Percentiles rank a stretch among this genome's conserved stretches.
These are phyloP conservation scores for Nicotiana knightiana DNA, from an alignment of 257 asterid genomes.

Conservation along the genomic window DNA sequence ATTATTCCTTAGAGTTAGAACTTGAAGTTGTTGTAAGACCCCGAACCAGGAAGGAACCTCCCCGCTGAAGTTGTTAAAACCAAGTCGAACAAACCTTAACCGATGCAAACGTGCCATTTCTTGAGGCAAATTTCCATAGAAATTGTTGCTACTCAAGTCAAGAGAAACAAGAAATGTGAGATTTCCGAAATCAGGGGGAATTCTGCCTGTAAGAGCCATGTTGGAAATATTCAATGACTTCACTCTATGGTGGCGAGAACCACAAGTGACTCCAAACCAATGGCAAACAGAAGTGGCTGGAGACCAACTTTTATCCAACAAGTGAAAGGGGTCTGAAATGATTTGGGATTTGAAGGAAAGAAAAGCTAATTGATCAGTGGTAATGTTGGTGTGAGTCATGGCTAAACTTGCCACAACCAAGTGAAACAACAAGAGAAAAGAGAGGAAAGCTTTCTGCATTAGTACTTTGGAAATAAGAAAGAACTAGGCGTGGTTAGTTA, in stretches of 20 bases:
- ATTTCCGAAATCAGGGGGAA: no score
- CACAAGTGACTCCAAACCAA: not conserved
- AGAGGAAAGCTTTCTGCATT: not conserved
- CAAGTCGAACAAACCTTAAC: not conserved
- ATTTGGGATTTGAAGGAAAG: not conserved
- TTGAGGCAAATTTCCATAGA: no score
- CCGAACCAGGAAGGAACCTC: constrained; percentile 16
- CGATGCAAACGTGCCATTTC: not conserved
- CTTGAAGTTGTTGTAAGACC: constrained; percentile 11
- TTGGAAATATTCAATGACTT: not conserved
- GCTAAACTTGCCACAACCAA: not conserved
- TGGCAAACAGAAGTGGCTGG: no score
- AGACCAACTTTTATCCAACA: not conserved
- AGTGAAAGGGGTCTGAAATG: not conserved
- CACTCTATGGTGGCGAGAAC: not conserved
- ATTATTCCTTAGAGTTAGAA: constrained; percentile 14
- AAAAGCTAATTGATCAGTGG: not conserved
- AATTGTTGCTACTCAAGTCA: no score
- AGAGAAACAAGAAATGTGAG: no score
- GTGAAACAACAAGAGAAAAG: not conserved
- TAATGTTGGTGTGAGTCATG: not conserved
- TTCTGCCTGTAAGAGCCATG: no score
- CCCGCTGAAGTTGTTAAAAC: constrained; percentile 20
- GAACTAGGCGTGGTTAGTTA: no score
- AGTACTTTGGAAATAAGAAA: no score